Evolutionary conservation across 2,329 filamentous ascomycete species (phyloP).

Genomic region (Parastagonospora nodorum): DNA sequence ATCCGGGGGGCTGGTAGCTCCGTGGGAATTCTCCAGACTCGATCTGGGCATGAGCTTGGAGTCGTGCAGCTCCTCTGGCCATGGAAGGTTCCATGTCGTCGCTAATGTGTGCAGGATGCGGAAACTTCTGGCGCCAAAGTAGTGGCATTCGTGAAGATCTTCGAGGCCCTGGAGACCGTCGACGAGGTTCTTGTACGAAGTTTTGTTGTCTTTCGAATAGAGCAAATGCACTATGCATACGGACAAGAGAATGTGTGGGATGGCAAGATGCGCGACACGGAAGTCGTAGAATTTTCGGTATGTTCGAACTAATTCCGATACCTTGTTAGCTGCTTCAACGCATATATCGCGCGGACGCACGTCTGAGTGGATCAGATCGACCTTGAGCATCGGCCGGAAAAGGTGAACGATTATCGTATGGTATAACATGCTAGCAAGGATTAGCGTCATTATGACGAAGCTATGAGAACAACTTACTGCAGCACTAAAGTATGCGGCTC

Average conservation of each 20-base stretch:
- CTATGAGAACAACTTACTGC: slow-evolving; percentile 62
- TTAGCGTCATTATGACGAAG: slow-evolving; percentile 11
- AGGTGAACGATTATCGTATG: slow-evolving; percentile 73
- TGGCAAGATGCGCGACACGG: slow-evolving; percentile 46
- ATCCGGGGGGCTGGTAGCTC: slow-evolving; percentile 24
- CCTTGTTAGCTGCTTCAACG: slow-evolving; percentile 53
- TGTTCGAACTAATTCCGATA: slow-evolving; percentile 49
- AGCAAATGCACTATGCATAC: slow-evolving; percentile 52
- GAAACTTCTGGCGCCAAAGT: slow-evolving; percentile 50
- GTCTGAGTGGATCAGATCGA: slow-evolving; percentile 61
- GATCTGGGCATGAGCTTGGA: slow-evolving; percentile 30
- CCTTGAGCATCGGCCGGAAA: slow-evolving; percentile 74
- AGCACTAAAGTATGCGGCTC: slow-evolving; percentile 74
- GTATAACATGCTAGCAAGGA: slow-evolving; percentile 63
- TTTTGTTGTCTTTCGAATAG: slow-evolving; percentile 47
- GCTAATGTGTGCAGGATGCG: slow-evolving; percentile 51
- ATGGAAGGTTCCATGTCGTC: slow-evolving; percentile 50
- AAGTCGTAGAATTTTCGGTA: slow-evolving; percentile 53
- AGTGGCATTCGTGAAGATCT: slow-evolving; percentile 50
- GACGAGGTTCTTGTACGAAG: slow-evolving; percentile 46
- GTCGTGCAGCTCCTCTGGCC: slow-evolving; percentile 45
- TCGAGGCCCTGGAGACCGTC: slow-evolving; percentile 51
- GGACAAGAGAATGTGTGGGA: slow-evolving; percentile 50
- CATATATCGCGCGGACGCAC: slow-evolving; percentile 70
- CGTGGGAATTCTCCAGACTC: slow-evolving; percentile 10